phyloP scores from a whole-genome alignment of 345 rosid species.

The Salix arbutifolia region DNA sequence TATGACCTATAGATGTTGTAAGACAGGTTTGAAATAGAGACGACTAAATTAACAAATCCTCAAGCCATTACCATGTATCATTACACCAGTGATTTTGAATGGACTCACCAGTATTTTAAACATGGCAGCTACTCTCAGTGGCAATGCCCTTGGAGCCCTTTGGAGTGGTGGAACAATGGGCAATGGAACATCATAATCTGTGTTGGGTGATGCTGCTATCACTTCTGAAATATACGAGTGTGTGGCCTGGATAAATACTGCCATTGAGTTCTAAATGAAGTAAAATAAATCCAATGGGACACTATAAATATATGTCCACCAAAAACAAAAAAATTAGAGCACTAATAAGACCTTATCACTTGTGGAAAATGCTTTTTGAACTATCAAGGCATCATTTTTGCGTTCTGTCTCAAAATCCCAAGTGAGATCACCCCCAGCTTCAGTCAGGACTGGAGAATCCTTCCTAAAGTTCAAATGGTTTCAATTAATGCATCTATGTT shows the following conservation, averaged over 20 bases:
- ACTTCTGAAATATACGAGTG: conserved; percentile 64
- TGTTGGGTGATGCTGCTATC: conserved; percentile 56
- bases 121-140: conserved; percentile 87
- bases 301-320: conserved; percentile 3
- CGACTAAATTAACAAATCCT: neutral
- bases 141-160: conserved; percentile 54
- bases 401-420: conserved; percentile 56
- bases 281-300: conserved; percentile 3
- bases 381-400: conserved; percentile 79
- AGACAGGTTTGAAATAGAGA: neutral
- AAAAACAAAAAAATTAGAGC: neutral
- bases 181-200: conserved; percentile 37
- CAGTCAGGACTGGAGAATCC: conserved; percentile 44
- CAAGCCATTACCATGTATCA: neutral
- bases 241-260: conserved; percentile 42
- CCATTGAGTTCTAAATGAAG: conserved; percentile 13
- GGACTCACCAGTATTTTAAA: conserved; percentile 70
- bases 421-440: conserved; percentile 37
- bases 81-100: neutral
- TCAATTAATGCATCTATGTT: conserved; percentile 11
- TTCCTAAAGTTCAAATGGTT: conserved; percentile 50
- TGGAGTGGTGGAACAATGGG: conserved; percentile 74
- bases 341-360: conserved; percentile 48
- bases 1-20: neutral
- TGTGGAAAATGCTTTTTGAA: conserved; percentile 80